These are phyloP conservation scores for Dillenia turbinata DNA, from an alignment of 164 flowering plant species.

Conservation along the genomic window DNA sequence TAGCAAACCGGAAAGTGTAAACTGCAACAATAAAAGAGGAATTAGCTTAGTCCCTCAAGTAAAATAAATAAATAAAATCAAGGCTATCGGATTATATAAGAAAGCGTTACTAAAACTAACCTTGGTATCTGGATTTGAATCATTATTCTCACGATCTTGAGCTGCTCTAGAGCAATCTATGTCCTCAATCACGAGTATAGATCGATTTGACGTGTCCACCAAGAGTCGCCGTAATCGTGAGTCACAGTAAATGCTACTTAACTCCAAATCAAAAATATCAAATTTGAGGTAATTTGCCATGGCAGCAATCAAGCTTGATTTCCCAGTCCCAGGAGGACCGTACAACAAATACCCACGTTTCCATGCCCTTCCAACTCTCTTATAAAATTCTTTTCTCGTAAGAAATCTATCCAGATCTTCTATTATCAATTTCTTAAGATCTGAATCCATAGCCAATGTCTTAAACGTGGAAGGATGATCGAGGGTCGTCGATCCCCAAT, in stretches of 20 bases:
- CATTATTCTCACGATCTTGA: not conserved
- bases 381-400: constrained; percentile 36
- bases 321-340: constrained; percentile 30
- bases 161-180: constrained; percentile 33
- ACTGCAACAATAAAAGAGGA: constrained; percentile 9
- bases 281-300: constrained; percentile 50
- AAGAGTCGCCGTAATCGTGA: constrained; percentile 22
- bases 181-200: constrained; percentile 46
- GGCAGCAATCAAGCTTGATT: constrained; percentile 41
- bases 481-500: constrained; percentile 33
- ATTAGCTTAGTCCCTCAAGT: too few relatives aligned
- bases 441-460: constrained; percentile 49
- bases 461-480: constrained; percentile 57
- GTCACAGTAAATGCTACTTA: constrained; percentile 15
- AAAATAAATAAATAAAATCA: too few relatives aligned
- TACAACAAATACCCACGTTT: constrained; percentile 48
- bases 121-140: too few relatives aligned
- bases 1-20: constrained; percentile 37
- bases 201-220: constrained; percentile 24
- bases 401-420: constrained; percentile 51
- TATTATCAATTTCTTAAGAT: constrained; percentile 21
- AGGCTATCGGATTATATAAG: too few relatives aligned
- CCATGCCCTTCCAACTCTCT: constrained; percentile 49
- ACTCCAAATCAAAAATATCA: constrained; percentile 40
- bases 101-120: too few relatives aligned